A percentile compares a stretch with the other conserved stretches of the same genome.
phyloP scores from a whole-genome alignment of 257 asterid species.

The Jacaranda copaia region DNA sequence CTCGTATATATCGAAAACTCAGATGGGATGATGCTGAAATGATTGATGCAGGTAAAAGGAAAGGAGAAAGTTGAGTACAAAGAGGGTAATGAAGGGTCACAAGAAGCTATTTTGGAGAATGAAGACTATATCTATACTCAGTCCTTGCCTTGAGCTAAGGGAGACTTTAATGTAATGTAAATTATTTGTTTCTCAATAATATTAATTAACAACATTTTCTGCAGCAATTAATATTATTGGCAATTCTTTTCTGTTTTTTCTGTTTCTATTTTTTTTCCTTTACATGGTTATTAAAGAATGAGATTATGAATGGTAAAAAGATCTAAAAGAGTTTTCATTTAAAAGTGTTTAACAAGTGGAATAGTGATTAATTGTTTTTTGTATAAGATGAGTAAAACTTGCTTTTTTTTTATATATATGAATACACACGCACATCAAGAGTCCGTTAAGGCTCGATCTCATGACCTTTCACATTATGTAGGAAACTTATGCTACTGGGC shows the following conservation, averaged over 20 bases:
- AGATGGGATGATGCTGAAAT: neutral
- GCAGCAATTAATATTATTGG: neutral
- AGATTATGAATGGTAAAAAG: neutral
- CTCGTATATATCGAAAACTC: neutral
- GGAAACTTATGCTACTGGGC: too few relatives aligned
- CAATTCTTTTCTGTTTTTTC: neutral
- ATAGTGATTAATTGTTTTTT: too few relatives aligned
- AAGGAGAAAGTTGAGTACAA: slow-evolving; percentile 39
- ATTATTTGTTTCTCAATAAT: neutral
- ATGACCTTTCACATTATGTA: too few relatives aligned
- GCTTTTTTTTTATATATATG: too few relatives aligned
- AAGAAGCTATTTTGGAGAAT: slow-evolving; percentile 46
- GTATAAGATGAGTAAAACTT: too few relatives aligned
- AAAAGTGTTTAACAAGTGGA: neutral
- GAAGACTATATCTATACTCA: slow-evolving; percentile 59
- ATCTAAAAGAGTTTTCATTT: neutral
- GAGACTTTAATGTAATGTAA: neutral
- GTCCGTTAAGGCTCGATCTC: too few relatives aligned
- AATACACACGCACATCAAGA: too few relatives aligned
- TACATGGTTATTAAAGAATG: neutral
- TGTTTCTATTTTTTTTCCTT: neutral
- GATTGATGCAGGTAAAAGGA: slow-evolving; percentile 40
- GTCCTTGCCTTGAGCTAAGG: slow-evolving; percentile 41
- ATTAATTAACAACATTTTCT: neutral
- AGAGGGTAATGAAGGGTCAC: slow-evolving; percentile 22